Conservation (phyloP, 2,329 filamentous ascomycete genomes). For the Didymosphaeria variabile region DNA sequence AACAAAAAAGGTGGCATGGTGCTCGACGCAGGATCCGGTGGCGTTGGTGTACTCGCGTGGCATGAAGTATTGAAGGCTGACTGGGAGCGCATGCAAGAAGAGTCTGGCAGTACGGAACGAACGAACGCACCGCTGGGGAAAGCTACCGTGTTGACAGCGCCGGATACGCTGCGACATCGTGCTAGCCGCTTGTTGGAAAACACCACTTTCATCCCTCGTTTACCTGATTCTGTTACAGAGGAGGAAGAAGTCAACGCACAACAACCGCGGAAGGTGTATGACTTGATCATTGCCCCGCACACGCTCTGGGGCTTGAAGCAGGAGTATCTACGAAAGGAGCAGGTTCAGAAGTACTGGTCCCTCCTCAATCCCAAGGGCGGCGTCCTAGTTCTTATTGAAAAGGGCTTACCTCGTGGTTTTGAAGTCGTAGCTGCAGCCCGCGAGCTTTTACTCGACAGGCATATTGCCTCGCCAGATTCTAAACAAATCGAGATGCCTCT, state of each 20-base stretch:
- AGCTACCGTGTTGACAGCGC: conserved; percentile 81
- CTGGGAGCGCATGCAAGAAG: conserved; percentile 72
- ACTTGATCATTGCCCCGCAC: conserved; percentile 90
- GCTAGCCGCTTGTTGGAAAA: conserved; percentile 81
- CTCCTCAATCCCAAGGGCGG: conserved; percentile 85
- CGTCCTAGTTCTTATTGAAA: conserved; percentile 86
- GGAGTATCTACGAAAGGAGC: conserved; percentile 77
- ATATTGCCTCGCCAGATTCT: conserved; percentile 71
- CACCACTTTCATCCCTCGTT: conserved; percentile 88
- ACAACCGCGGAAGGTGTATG: conserved; percentile 76
- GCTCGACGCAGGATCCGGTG: conserved; percentile 78
- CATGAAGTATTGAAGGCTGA: conserved; percentile 81
- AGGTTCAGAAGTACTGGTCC: conserved; percentile 89
- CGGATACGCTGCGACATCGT: conserved; percentile 76
- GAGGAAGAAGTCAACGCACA: conserved; percentile 54
- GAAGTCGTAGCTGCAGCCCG: conserved; percentile 89
- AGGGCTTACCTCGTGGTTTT: conserved; percentile 89
- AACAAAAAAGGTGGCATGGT: conserved; percentile 69
- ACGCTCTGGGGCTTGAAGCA: conserved; percentile 79
- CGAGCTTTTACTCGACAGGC: conserved; percentile 77
- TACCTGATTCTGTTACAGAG: conserved; percentile 85
- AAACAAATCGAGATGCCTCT: conserved; percentile 49
- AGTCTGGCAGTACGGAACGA: conserved; percentile 32
- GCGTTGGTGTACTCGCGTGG: conserved; percentile 78
- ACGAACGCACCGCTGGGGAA: conserved; percentile 67